phyloP scores from a whole-genome alignment of 148 eudicot genomes.

The Euryodendron excelsum region DNA sequence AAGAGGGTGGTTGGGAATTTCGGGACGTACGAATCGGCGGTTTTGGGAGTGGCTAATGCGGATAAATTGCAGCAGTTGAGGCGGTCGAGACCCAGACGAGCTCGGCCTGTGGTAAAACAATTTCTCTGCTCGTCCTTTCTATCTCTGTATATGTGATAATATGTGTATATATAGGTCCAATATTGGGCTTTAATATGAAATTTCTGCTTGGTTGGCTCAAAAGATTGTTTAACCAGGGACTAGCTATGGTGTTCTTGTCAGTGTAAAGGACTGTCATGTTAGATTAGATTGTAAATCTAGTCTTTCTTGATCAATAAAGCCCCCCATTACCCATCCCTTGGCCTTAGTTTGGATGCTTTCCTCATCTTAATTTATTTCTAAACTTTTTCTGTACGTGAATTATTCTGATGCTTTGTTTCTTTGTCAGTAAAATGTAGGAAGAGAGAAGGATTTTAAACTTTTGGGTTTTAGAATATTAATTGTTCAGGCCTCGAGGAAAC shows the following conservation, averaged over 20 bases:
- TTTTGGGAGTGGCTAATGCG: constrained; percentile 80
- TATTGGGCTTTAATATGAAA: not conserved
- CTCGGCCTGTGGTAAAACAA: constrained; percentile 54
- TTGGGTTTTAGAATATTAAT: not conserved
- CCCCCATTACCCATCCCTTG: not conserved
- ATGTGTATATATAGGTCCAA: not conserved
- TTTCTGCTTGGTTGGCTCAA: no score
- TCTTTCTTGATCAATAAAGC: not conserved
- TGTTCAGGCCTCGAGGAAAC: not conserved
- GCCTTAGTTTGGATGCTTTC: not conserved
- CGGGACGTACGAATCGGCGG: constrained; percentile 80
- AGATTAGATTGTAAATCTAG: not conserved
- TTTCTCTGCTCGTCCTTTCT: not conserved
- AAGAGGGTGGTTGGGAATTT: constrained; percentile 68
- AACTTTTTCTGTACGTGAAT: not conserved
- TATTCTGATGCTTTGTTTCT: not conserved
- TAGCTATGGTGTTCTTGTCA: not conserved
- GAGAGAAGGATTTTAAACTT: not conserved
- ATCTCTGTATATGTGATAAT: not conserved
- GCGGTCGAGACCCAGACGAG: constrained; percentile 50
- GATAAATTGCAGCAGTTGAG: constrained; percentile 47
- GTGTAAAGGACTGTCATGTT: not conserved
- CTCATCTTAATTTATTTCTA: not conserved
- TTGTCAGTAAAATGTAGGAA: not conserved
- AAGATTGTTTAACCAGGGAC: not conserved